Percentiles rank a stretch among this genome's conserved stretches.
Evolutionary conservation across 768 basidiomycete species (phyloP).

Genomic region (Suillus luteus): DNA sequence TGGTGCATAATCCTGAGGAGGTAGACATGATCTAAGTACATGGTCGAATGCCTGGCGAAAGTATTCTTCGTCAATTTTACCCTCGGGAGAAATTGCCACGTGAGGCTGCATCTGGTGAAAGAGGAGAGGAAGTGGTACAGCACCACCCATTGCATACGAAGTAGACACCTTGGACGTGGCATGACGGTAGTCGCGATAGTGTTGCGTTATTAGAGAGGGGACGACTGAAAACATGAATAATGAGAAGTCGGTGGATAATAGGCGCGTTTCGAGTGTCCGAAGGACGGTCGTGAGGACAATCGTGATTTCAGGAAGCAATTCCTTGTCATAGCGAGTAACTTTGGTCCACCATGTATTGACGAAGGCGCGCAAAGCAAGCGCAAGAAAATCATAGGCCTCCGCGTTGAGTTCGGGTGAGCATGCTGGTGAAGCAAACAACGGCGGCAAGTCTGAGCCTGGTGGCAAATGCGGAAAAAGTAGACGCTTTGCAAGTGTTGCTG

Average conservation of each 20-base stretch:
- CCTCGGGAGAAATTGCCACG: slow-evolving; percentile 71
- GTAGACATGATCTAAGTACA: slow-evolving; percentile 71
- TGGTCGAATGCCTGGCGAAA: slow-evolving; percentile 79
- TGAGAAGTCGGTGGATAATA: slow-evolving; percentile 55
- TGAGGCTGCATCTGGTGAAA: slow-evolving; percentile 87
- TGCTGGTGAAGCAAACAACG: slow-evolving; percentile 48
- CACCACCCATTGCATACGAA: slow-evolving; percentile 71
- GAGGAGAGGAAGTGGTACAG: slow-evolving; percentile 60
- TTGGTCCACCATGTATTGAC: slow-evolving; percentile 88
- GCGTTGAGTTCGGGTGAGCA: slow-evolving; percentile 58
- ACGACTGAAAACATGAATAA: slow-evolving; percentile 62
- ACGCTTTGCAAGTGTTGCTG: slow-evolving; percentile 49
- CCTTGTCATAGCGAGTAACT: slow-evolving; percentile 80
- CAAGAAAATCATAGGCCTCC: slow-evolving; percentile 68
- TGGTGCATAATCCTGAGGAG: slow-evolving; percentile 75
- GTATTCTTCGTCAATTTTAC: slow-evolving; percentile 71
- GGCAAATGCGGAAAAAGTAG: slow-evolving; percentile 63
- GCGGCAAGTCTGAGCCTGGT: slow-evolving; percentile 48
- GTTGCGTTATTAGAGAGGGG: slow-evolving; percentile 70
- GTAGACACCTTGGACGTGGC: slow-evolving; percentile 62
- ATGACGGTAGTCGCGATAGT: slow-evolving; percentile 77
- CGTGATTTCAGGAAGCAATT: slow-evolving; percentile 74
- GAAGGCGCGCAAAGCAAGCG: slow-evolving; percentile 75
- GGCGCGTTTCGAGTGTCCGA: slow-evolving; percentile 59
- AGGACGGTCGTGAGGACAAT: slow-evolving; percentile 58